These are phyloP conservation scores for Plantago lanceolata DNA, from an alignment of 305 asterid species.

Conservation along the genomic window DNA sequence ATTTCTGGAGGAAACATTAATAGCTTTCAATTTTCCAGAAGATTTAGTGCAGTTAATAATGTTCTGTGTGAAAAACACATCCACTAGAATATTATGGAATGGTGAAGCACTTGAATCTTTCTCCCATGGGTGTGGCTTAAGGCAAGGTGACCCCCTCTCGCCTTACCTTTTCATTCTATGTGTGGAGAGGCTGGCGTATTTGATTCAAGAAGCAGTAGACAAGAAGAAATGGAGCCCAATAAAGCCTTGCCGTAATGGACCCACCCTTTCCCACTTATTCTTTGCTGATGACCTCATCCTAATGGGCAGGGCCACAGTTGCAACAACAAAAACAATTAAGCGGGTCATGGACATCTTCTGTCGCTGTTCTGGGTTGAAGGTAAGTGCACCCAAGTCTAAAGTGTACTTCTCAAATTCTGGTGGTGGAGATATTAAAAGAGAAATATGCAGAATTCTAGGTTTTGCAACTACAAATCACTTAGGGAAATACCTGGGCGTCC, in stretches of 20 bases:
- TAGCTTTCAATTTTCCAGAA: not conserved
- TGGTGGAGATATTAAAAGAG: no score
- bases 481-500: no score
- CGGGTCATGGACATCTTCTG: no score
- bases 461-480: no score
- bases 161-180: no score
- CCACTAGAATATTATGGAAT: not conserved
- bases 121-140: not conserved
- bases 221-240: not conserved
- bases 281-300: not conserved
- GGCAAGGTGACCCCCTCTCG: no score
- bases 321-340: no score
- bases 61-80: not conserved
- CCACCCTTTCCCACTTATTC: not conserved
- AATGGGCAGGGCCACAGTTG: not conserved
- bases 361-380: no score
- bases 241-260: not conserved
- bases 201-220: not conserved
- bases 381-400: no score
- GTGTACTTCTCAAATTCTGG: no score
- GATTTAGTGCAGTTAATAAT: not conserved
- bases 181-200: not conserved
- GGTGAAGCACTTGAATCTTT: not conserved
- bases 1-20: not conserved
- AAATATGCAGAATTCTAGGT: no score